A percentile compares a stretch with the other conserved stretches of the same genome.
Evolutionary conservation across 2,329 filamentous ascomycete species (phyloP).

Genomic region (Penicillium janthinellum): DNA sequence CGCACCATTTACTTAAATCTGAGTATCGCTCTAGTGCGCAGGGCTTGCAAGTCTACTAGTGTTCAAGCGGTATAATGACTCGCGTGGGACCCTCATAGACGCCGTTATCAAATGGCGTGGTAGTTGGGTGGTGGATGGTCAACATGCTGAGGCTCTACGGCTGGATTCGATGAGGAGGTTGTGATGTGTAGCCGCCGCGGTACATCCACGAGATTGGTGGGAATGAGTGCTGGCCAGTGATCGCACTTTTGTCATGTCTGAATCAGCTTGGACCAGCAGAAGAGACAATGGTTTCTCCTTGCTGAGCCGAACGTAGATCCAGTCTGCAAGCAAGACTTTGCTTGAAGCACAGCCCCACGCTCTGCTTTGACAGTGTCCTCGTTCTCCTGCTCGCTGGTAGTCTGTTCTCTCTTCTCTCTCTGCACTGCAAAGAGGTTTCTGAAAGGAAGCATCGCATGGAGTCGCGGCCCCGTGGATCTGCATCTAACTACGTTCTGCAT

Average conservation of each 20-base stretch:
- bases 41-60: not conserved
- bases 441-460: conserved; percentile 14
- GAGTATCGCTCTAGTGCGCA: not conserved
- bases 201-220: not conserved
- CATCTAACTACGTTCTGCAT: conserved; percentile 42
- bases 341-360: not conserved
- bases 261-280: not conserved
- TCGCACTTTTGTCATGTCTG: not conserved
- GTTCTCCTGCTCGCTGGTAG: not conserved
- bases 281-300: not conserved
- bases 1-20: conserved; percentile 12
- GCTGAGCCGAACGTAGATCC: not conserved
- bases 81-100: not conserved
- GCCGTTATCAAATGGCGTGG: not conserved
- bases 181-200: not conserved
- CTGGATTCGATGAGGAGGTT: conserved; percentile 15
- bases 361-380: not conserved
- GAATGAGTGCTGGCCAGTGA: not conserved
- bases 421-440: conserved; percentile 11
- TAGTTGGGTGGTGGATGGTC: not conserved
- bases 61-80: not conserved
- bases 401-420: conserved; percentile 1
- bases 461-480: conserved; percentile 19
- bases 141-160: conserved; percentile 23
- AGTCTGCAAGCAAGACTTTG: not conserved